Base-by-base conservation (phyloP, 2,329 filamentous ascomycete genomes). In the Endoconidiophora laricicola region DNA sequence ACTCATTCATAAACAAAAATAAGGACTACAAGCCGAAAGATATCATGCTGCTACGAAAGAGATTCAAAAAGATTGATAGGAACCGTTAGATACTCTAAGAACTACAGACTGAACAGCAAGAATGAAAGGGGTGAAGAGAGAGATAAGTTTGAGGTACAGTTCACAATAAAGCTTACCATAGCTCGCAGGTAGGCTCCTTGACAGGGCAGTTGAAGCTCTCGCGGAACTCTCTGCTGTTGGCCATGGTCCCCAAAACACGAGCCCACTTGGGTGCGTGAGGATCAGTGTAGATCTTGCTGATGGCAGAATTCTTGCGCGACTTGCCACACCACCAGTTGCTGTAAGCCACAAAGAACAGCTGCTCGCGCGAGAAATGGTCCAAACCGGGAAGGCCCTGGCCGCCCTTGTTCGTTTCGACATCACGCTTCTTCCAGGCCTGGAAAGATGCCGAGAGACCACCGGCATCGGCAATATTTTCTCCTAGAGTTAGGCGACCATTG, bases 381-480 rank as follows among this genome's bases (percentile, higher is more conserved):
- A 85, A 60, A 0, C 80, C 80, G 0, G 78, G 79, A 14, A 84
- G 68, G 38, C 69, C 60, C 58, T 68, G 58, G 52, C 73, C 72
- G 0, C 72, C 66, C n/a, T 67, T 69, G 14, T 24, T 38, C 20
- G 20, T 26, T 37, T 70, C 63, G 2, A 65, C 61, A 29, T 75
- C 71, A 9, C 71, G 70, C 55, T 71, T 73, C 59, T 78, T 73
- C 80, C 81, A 86, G 0, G 79, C 79, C 22, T 71, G 66, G 58
- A 75, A 84, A 0, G 78, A 69, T 0, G 78, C 74, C 6, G 71
- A 69, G 0, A 85, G 59, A 12, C 81, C 81, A 14, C 79, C 80
- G 1, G 80, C 76, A 60, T 85, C 81, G 1, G 80, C 79, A 58
- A 85, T 79, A 58, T 84, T 84, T 63, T 85, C 81, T 18, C 74